Base-by-base conservation (phyloP, 805 yeast species). In the Kodamaea kaohsiungensis region DNA sequence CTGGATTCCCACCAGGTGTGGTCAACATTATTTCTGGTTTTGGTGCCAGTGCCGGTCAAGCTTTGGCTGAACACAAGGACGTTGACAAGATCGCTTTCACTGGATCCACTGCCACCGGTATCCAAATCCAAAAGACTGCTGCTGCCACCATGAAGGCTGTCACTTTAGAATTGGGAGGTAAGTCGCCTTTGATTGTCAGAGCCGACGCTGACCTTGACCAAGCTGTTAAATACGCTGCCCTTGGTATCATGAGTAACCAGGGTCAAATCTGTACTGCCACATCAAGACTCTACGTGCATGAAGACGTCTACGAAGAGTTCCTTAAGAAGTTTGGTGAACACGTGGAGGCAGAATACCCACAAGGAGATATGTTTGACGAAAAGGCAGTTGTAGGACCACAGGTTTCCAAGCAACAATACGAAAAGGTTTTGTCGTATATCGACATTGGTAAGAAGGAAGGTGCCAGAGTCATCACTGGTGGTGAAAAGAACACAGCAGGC, bases 1-100 rank as follows among this genome's bases (percentile, higher is more conserved):
- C 88, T 12, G 93, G 91, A 1, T 82, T 88, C 73, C 93, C 92
- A 43, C 79, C 89, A 7, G 93, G 92, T 57, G 88, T 85, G 30
- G 80, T 87, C 59, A 88, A 88, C 72, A 82, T 89, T 48, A 69
- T 88, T 54, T 80, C 86, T 49, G 96, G 90, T 1, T 79, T 71
- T 60, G 96, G 96, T 51, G 69, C 79, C 46, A 80, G 74, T 53
- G 89, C 89, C 5, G 96, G 96, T 52, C 77, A 82, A 53, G 84
- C 85, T 1, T 69, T 89, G 59, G 84, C 91, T 2, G 57, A 72
- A 9, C 95, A 80, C 63, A 67, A 72, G 37, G 75, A 65, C 22
- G 76, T 81, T 51, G 75, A 73, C 55, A 81, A 81, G 67, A 73
- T 81, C 57, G 84, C 85, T 7, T 81, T 81, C 64, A 81, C 85